Percentiles rank a stretch among this genome's conserved stretches.
phyloP scores from a whole-genome alignment of 495 filamentous ascomycete species.

The Cudoniella acicularis region DNA sequence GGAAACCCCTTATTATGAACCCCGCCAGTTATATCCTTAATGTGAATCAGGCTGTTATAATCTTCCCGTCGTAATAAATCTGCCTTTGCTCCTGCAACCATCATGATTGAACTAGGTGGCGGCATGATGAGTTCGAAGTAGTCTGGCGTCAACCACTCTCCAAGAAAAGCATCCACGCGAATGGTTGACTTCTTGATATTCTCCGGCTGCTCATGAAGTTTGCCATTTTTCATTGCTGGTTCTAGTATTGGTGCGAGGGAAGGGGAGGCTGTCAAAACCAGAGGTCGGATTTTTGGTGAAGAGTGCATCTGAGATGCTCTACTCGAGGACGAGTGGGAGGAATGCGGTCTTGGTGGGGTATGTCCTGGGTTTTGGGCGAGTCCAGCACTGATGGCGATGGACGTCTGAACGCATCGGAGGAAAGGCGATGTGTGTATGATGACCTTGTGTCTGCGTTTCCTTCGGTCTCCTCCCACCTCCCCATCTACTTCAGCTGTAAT shows the following conservation, averaged over 20 bases:
- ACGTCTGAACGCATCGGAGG: constrained; percentile 88
- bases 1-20: constrained; percentile 49
- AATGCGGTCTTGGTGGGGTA: constrained; percentile 1
- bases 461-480: constrained; percentile 17
- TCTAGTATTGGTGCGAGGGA: constrained; percentile 15
- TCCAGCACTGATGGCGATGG: constrained; percentile 83
- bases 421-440: constrained; percentile 91
- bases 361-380: constrained; percentile 61
- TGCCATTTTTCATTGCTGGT: constrained; percentile 13
- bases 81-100: constrained; percentile 83
- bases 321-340: background rate
- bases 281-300: constrained; percentile 17
- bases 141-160: constrained; percentile 90
- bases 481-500: constrained; percentile 11
- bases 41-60: constrained; percentile 44
- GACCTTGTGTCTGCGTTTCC: constrained; percentile 63
- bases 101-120: constrained; percentile 77
- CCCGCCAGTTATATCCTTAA: constrained; percentile 22
- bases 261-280: constrained; percentile 15
- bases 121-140: constrained; percentile 92
- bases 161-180: constrained; percentile 86
- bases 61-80: constrained; percentile 73
- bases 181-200: constrained; percentile 53
- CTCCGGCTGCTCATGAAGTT: constrained; percentile 9
- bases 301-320: constrained; percentile 11